Evolutionary conservation across 176 grass and related monocot genomes (phyloP), one percentile per base, ranked within the genome.

Genomic region (Leersia perrieri): DNA sequence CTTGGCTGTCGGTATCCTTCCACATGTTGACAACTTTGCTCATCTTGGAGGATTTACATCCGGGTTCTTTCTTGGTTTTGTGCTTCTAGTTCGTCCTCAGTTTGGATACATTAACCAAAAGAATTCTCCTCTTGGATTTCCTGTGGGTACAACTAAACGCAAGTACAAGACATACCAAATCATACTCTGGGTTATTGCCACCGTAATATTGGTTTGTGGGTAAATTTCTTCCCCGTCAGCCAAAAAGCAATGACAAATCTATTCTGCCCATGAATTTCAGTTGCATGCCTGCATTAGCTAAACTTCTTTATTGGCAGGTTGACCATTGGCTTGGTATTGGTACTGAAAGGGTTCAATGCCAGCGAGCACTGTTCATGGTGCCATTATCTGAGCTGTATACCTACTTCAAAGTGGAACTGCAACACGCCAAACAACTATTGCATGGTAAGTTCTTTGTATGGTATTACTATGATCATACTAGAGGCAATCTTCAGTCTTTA

Each of bases 1-100:
- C 79, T 84, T 99, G 73, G 96, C 87, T 63, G 80, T 93, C 23
- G 96, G 96, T 34, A 87, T 99, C 44, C 85, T 95, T 80, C 96
- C 96, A 5, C 90, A 93, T 51, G 84, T 99, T 12, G 96, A 99
- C 74, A 99, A 93, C 85, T 99, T 94, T 75, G 96, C 96, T 45
- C 96, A 99, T 82, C 87, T 95, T 20, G 96, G 96, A 88, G 96
- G 96, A 75, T 95, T 99, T 63, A 31, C 84, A 47, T 89, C 96
- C 0, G 92, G 96, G 5, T 99, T 99, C 77, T 89, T 89, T 79
- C 90, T 99, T 78, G 96, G 96, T 78, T 99, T 99, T 73, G 87
- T 99, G 32, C 74, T 99, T 69, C 84, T 99, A 67, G 90, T 99
- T 12, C 90, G 88, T 18, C 96, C 92, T 0, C 96, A 99, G 25